Evolutionary conservation across 768 basidiomycete species (phyloP), one percentile per base, ranked within the genome.

Genomic region (Kwoniella dendrophila): DNA sequence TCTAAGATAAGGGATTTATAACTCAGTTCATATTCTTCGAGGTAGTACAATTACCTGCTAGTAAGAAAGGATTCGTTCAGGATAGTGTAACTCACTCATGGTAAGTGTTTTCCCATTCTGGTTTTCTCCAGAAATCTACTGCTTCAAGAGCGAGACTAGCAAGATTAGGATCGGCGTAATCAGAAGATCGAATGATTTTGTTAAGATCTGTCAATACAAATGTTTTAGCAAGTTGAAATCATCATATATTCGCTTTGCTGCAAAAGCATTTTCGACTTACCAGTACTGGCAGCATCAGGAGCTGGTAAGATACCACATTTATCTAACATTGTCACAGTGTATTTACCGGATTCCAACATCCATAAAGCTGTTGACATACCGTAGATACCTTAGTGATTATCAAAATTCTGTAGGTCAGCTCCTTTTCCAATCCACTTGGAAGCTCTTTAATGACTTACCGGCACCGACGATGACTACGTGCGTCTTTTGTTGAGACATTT

Each of bases 321-420:
- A 74, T 95, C 93, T 51, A 95, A 81, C 6, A 96, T 79, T 0
- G 86, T 90, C 64, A 95, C 83, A 59, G 87, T 72, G 78, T 87
- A 92, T 18, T 89, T 88, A 16, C 80, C 78, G 22, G 77, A 67
- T 52, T 75, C 44, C 50, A 94, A 81, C 53, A 95, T 85, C 74
- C 90, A 86, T 67, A 86, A 84, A 1, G 92, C 93, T 0, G 93
- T 89, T 18, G 91, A 93, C 51, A 90, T 81, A 5, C 93, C 93
- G 75, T 94, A 94, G 66, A 87, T 87, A 4, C 79, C 79, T 78
- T 26, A 20, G 26, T 10, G 6, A 43, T 43, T 10, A 43, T 43
- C 41, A 43, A 20, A 11, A 14, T 36, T 6, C 20, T 43, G 20
- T 20, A n/a, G 41, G 11, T 43, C 18, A 22, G 11, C 20, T 8